These are phyloP conservation scores for Cephaloascus fragrans DNA, from an alignment of 805 yeast genomes.

Conservation along the genomic window DNA sequence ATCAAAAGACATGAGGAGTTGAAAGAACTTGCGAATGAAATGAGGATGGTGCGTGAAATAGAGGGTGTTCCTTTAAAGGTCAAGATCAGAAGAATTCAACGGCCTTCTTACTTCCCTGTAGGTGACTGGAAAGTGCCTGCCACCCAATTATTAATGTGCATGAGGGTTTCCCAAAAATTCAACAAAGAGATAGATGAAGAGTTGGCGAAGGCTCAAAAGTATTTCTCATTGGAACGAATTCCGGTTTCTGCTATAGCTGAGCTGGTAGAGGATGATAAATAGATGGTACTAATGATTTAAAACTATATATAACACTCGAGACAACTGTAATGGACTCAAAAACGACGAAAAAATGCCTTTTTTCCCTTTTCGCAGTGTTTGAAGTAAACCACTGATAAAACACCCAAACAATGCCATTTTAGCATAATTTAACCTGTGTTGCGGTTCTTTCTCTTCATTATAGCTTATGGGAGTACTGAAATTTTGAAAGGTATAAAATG, in stretches of 20 bases:
- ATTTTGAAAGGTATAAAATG: too few relatives aligned
- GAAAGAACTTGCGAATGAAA: not conserved
- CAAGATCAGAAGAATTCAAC: not conserved
- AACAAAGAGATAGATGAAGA: not conserved
- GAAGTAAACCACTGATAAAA: too few relatives aligned
- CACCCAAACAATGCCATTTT: too few relatives aligned
- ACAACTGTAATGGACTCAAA: not conserved
- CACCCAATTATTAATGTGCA: too few relatives aligned
- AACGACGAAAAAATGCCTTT: too few relatives aligned
- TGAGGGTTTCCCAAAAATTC: not conserved
- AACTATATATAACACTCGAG: constrained; percentile 24
- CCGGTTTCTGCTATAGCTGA: too few relatives aligned
- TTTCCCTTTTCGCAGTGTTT: too few relatives aligned
- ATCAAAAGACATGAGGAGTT: not conserved
- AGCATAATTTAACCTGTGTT: too few relatives aligned
- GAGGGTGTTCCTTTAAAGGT: not conserved
- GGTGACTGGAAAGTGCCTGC: not conserved
- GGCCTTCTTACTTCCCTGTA: not conserved
- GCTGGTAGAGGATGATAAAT: too few relatives aligned
- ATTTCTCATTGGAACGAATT: too few relatives aligned
- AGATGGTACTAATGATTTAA: constrained; percentile 19
- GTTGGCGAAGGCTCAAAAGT: not conserved
- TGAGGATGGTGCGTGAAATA: not conserved
- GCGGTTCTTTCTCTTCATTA: too few relatives aligned
- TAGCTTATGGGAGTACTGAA: too few relatives aligned